Base-by-base conservation (phyloP, 2,329 filamentous ascomycete species). In the Cordyceps tenuipes region DNA sequence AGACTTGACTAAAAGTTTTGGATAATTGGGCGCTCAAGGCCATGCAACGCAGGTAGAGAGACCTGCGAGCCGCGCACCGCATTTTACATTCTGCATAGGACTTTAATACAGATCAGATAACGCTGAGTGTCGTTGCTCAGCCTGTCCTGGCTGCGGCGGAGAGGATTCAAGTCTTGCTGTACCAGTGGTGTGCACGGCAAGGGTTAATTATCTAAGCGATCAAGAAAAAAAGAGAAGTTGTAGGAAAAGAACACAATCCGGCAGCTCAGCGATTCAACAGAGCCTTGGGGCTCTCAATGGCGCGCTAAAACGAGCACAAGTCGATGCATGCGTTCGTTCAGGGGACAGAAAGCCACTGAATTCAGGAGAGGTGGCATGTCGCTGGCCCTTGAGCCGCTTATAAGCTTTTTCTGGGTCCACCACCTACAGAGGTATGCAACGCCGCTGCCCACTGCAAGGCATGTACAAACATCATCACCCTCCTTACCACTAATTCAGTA, bases 41-140 rank as follows among this genome's bases (percentile, higher is more conserved):
- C 43, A 34, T 48, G 31, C 23, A 23, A n/a, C n/a, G 48, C 34
- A 54, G 43, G 12, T 17, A 48, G 43, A 47, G 29, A 50, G 46
- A 21, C 43, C 57, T 48, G 57, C 43, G 15, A 15, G 43, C 26
- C 26, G 39, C 46, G 26, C 21, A 54, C 15, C 43, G n/a, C 31
- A 60, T 23, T 13, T 43, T 46, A 43, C 15, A 46, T n/a, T 48
- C 34, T 59, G 49, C 50, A 60, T 49, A 60, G 43, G 50, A 50
- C 23, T 53, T 60, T 55, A 60, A 60, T 60, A 52, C 26, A 52
- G 19, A 51, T 36, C n/a, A n/a, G n/a, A 44, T 29, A 21, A 9
- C 17, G 23, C 23, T 7, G 36, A 51, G 26, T 46, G 56, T 29
- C 49, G 39, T 36, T 41, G 26, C 44, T 31, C 9, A 31, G 17